These are phyloP conservation scores for Paramecium caudatum DNA, from an alignment of 73 alveolate genomes.

Conservation along the genomic window DNA sequence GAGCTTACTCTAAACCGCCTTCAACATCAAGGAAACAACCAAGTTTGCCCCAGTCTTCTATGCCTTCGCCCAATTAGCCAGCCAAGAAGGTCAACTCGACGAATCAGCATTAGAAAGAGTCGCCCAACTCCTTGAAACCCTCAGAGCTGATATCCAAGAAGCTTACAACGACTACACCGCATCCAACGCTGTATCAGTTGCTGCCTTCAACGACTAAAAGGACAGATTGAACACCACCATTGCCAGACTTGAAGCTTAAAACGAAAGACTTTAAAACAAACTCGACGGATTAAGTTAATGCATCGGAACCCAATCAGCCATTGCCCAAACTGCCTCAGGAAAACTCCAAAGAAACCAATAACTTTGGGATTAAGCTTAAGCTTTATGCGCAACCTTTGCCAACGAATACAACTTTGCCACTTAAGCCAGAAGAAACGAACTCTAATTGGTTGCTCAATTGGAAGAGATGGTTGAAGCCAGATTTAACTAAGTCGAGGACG, in stretches of 20 bases:
- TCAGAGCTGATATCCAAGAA: constrained; percentile 49
- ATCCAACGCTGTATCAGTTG: constrained; percentile 64
- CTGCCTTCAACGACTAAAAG: constrained; percentile 69
- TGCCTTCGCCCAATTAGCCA: constrained; percentile 58
- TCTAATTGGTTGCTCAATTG: constrained; percentile 56
- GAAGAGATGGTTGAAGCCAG: constrained; percentile 67
- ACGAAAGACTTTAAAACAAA: constrained; percentile 60
- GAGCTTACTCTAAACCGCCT: constrained; percentile 57
- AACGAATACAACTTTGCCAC: constrained; percentile 71
- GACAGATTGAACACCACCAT: constrained; percentile 25
- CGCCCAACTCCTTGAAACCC: constrained; percentile 59
- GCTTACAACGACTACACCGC: constrained; percentile 51
- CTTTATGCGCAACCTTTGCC: constrained; percentile 60
- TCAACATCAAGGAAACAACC: constrained; percentile 58
- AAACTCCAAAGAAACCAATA: constrained; percentile 65
- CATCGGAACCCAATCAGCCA: constrained; percentile 71
- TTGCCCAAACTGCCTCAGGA: constrained; percentile 67
- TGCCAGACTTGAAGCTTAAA: constrained; percentile 36
- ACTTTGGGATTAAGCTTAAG: constrained; percentile 71
- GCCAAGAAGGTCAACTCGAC: constrained; percentile 61
- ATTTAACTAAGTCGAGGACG: constrained; percentile 65
- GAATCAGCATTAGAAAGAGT: constrained; percentile 69
- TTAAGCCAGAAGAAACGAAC: constrained; percentile 58
- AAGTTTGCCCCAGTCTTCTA: constrained; percentile 56
- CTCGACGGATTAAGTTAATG: constrained; percentile 37